Evolutionary conservation across 768 basidiomycete species (phyloP).

Genomic region (Suillus fuscotomentosus): DNA sequence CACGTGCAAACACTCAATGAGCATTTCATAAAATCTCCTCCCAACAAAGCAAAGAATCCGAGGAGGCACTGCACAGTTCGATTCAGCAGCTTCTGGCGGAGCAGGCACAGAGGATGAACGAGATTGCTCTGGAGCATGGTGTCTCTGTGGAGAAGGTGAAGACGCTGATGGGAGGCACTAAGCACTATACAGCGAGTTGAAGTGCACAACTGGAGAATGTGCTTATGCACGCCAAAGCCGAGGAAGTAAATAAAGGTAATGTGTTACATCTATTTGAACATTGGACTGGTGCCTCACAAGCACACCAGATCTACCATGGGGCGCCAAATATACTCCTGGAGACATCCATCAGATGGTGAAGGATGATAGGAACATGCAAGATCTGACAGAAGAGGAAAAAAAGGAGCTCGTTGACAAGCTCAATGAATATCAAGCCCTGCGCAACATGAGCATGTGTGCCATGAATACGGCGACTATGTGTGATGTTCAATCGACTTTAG

Average conservation of each 20-base stretch:
- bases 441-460: background rate
- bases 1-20: too few species aligned
- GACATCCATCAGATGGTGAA: background rate
- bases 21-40: too few species aligned
- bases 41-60: too few species aligned
- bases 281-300: too few species aligned
- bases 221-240: conserved; percentile 1
- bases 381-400: background rate
- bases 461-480: conserved; percentile 3
- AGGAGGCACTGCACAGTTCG: too few species aligned
- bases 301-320: background rate
- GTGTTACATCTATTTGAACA: background rate
- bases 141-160: background rate
- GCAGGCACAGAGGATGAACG: too few species aligned
- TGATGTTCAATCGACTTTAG: conserved; percentile 3
- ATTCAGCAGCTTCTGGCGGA: too few species aligned
- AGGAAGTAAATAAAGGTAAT: conserved; percentile 1
- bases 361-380: background rate
- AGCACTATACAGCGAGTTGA: background rate
- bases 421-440: background rate
- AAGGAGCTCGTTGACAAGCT: background rate
- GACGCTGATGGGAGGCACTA: conserved; percentile 1
- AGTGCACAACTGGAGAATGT: background rate
- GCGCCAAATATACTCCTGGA: background rate
- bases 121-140: background rate